These are phyloP conservation scores for Diaporthe australafricana DNA, from an alignment of 2,329 filamentous ascomycete species.

Conservation along the genomic window DNA sequence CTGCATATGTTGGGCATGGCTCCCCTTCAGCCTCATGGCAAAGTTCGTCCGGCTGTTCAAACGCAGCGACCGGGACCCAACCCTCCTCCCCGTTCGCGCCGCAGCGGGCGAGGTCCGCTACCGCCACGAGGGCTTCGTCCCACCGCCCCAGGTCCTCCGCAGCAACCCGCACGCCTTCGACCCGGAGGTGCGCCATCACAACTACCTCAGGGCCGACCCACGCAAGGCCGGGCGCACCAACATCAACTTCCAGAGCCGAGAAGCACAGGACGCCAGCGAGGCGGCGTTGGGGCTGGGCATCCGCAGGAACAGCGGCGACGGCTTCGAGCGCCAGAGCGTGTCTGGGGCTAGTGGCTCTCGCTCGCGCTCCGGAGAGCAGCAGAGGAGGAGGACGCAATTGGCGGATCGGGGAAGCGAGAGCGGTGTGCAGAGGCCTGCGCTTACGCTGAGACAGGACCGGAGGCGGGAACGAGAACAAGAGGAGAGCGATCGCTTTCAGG, in stretches of 20 bases:
- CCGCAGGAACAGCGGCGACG: neutral
- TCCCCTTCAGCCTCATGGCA: neutral
- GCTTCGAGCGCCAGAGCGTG: neutral
- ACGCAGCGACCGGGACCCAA: neutral
- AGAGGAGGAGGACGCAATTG: too few relatives aligned
- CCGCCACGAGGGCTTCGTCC: neutral
- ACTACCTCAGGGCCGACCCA: neutral
- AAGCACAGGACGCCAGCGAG: conserved; percentile 55
- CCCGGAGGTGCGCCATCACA: conserved; percentile 5
- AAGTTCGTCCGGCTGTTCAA: neutral
- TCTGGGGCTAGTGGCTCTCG: too few relatives aligned
- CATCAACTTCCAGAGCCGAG: neutral
- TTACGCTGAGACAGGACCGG: neutral
- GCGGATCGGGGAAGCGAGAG: neutral
- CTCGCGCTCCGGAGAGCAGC: neutral
- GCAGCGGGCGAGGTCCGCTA: neutral
- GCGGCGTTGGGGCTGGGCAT: conserved; percentile 52
- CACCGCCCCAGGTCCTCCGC: neutral
- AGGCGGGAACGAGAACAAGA: neutral
- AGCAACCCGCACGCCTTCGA: conserved; percentile 2
- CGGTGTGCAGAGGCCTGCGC: neutral
- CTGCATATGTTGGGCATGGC: conserved; percentile 24
- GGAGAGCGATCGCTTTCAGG: neutral
- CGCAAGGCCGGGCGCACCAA: neutral
- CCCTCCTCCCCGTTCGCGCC: neutral